Conservation (phyloP, 2,329 filamentous ascomycete species). For the Colletotrichum godetiae region DNA sequence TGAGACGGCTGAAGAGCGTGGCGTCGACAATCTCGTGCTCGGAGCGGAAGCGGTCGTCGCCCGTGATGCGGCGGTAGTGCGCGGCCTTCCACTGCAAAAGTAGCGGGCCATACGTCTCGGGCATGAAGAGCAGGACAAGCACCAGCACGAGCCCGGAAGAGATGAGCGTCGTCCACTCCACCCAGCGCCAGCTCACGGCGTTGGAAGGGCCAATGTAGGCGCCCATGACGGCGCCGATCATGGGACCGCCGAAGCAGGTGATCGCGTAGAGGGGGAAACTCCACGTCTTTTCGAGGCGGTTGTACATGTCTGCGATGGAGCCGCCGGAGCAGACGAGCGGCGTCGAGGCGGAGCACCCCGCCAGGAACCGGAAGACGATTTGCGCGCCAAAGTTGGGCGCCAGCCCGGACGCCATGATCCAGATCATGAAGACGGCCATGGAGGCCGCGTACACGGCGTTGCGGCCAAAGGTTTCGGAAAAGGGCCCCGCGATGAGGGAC, state of each 20-base stretch:
- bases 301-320: constrained; percentile 53
- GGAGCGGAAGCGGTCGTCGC: constrained; percentile 70
- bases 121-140: constrained; percentile 69
- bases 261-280: constrained; percentile 59
- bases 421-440: constrained; percentile 55
- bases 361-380: constrained; percentile 59
- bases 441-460: constrained; percentile 53
- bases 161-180: constrained; percentile 74
- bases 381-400: constrained; percentile 55
- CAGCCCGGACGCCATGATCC: constrained; percentile 55
- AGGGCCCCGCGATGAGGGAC: constrained; percentile 48
- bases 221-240: constrained; percentile 57
- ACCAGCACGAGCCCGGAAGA: constrained; percentile 67
- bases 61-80: constrained; percentile 69
- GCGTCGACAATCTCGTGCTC: constrained; percentile 68
- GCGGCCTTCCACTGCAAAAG: constrained; percentile 70
- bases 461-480: constrained; percentile 53
- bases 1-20: constrained; percentile 64
- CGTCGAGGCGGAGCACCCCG: constrained; percentile 57
- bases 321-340: constrained; percentile 56
- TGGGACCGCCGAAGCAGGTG: constrained; percentile 53
- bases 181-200: constrained; percentile 68
- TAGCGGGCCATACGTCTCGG: constrained; percentile 71
- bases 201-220: constrained; percentile 73
- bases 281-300: constrained; percentile 48